Evolutionary conservation across 2,329 filamentous ascomycete genomes (phyloP), one percentile per base, ranked within the genome.

Genomic region (Penicillium decumbens): DNA sequence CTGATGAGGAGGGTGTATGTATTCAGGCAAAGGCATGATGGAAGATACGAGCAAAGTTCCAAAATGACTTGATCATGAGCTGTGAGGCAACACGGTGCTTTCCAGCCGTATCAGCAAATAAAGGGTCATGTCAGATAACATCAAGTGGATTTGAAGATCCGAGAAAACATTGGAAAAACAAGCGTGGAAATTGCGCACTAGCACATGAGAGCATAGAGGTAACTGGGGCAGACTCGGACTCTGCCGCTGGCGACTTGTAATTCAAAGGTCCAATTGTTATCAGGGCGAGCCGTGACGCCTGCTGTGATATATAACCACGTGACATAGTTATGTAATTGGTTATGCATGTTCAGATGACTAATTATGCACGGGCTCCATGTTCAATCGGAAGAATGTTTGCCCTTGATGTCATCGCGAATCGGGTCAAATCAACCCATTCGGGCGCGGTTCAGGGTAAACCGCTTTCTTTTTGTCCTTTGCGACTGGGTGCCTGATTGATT

Each of bases 11-110:
- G 67, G 60, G 35, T 67, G 67, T 42, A 65, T 49, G 49, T 72
- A 72, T 23, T 70, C 67, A 50, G 64, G 59, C 18, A 67, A 64
- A 54, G 67, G 63, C 71, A 73, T 73, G 41, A 20, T 63, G 39
- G 18, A 15, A 13, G 35, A 41, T 39, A 15, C 27, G 29, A 41
- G 41, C 33, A 28, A 25, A 47, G 18, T 24, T 43, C 46, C 24
- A 42, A 38, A 43, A 25, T 45, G 41, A 47, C 32, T 30, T 29
- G 39, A 42, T 47, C 41, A 56, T 45, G 47, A 56, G 46, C 42
- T 45, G 49, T 25, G 45, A 54, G 62, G 56, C 53, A 55, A 51
- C 50, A 29, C 35, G 45, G 50, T 42, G 40, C 41, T 38, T 47
- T 41, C 15, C 33, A 32, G 45, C 41, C 43, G 42, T 49, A 48